Evolutionary conservation across 805 yeast genomes (phyloP), one percentile per base, ranked within the genome.

Genomic region (Starmerella floris): DNA sequence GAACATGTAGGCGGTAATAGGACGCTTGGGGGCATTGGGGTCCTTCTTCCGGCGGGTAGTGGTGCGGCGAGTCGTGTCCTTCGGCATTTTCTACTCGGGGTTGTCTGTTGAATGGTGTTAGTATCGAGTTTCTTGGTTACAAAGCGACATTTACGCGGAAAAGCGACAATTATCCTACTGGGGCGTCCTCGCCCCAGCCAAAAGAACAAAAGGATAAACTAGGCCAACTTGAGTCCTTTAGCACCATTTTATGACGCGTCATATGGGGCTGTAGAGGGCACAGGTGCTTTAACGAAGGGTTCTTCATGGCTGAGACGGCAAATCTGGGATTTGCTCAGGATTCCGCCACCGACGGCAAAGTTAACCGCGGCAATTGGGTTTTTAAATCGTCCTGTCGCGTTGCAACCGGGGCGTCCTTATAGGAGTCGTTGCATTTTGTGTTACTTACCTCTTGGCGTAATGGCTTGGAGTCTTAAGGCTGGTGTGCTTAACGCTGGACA

Each of bases 11-110:
- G 97, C 95, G 48, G 96, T 84, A 63, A 91, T 70, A 22, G 96
- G 84, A 68, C 97, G 83, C 83, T 91, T 91, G 65, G 98, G 98
- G 53, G 98, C 98, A 66, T 88, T 87, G 70, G 98, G 57, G 46
- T 54, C 58, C 56, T 54, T 53, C 56, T 55, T 54, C 49, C 51
- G 49, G 43, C 55, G 54, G 46, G 52, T 49, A 37, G 45, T 43
- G 33, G 50, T 41, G 34, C 48, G 45, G 39, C 49, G 40, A 35
- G 49, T 40, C n/a, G 47, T 39, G 9, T 48, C 54, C 42, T 53
- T 54, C 16, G 57, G 53, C 57, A 54, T 54, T 34, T 23, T 28
- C 32, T 36, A n/a, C 19, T 4, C 19, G 22, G 5, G 15, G 30
- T 6, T 19, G 13, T 35, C n/a, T 9, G 15, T 26, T 8, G 8